These are phyloP conservation scores for Chytridium lagenaria DNA, from an alignment of 371 early-diverging fungal genomes.

Conservation along the genomic window DNA sequence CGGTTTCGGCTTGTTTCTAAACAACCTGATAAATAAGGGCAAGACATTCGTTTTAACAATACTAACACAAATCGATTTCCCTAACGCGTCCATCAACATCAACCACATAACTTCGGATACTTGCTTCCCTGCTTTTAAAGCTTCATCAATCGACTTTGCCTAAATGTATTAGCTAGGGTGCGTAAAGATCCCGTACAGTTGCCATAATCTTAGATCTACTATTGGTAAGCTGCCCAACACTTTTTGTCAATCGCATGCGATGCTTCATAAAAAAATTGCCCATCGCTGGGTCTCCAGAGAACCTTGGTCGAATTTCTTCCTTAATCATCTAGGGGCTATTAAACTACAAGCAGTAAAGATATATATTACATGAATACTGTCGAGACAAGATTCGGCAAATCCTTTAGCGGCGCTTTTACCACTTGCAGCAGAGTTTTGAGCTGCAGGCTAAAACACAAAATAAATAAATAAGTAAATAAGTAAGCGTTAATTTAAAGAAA, in stretches of 20 bases:
- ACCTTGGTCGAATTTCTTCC: not conserved
- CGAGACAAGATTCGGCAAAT: too few relatives aligned
- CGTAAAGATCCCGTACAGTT: too few relatives aligned
- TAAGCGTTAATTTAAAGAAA: too few relatives aligned
- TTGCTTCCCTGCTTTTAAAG: constrained; percentile 49
- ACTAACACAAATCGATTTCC: constrained; percentile 68
- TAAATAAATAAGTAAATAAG: too few relatives aligned
- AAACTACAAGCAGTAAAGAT: too few relatives aligned
- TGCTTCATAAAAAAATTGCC: not conserved
- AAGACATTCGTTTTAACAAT: constrained; percentile 30
- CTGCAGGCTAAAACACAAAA: too few relatives aligned
- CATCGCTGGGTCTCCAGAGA: not conserved
- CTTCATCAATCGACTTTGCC: constrained; percentile 49
- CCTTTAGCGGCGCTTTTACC: too few relatives aligned
- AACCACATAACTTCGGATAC: constrained; percentile 57
- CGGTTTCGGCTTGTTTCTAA: constrained; percentile 76
- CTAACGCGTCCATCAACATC: constrained; percentile 67
- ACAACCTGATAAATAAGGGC: not conserved
- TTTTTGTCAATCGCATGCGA: constrained; percentile 49
- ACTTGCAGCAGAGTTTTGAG: too few relatives aligned
- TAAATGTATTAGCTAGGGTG: constrained; percentile 28
- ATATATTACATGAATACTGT: too few relatives aligned
- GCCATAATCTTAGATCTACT: constrained; percentile 54
- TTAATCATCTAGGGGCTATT: not conserved
- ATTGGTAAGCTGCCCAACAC: constrained; percentile 64